Evolutionary conservation across 1,284 basidiomycete species (phyloP), one percentile per base, ranked within the genome.

Genomic region (Puccinia polysora): DNA sequence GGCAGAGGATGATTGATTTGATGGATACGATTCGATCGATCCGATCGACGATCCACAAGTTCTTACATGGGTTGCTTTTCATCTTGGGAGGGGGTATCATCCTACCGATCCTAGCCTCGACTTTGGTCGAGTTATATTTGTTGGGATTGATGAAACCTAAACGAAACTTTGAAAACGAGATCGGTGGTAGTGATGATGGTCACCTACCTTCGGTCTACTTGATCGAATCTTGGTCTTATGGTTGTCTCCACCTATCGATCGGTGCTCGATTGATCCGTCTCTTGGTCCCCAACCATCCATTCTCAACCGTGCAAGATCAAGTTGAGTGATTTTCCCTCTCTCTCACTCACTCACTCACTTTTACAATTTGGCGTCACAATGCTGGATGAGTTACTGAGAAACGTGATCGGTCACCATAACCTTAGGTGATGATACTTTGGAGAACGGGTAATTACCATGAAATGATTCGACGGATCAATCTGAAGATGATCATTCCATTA

Each of bases 211-310:
- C 36, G 10, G 20, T 72, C 45, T 64, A 50, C 49, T 10, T 64
- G 12, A 25, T 64, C 1, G 59, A 72, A 36, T 52, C 40, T 28
- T 72, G 69, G 69, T 52, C 49, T 30, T 72, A 72, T 55, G 69
- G 69, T 2, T 32, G 36, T 47, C 38, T 72, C 23, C 64, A 64
- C 55, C 20, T 72, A 6, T 64, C 69, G 0, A 72, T 72, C 32
- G 59, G 25, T 20, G 50, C 69, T 14, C 25, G 69, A 15, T 18
- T 72, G 1, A 34, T 64, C 5, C 28, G 52, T n/a, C 5, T 64
- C 2, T 10, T 53, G 8, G 8, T 53, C 28, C 68, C 56, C n/a
- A 64, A 52, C 15, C 64, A 56, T 47, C 32, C 55, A 15, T 28
- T 72, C 25, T 64, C 69, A 7, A 28, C 43, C 12, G 59, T 60